Percentiles rank a stretch among this genome's conserved stretches.
Conservation (phyloP, 1,284 basidiomycete species). For the Microstroma glucosiphilum region DNA sequence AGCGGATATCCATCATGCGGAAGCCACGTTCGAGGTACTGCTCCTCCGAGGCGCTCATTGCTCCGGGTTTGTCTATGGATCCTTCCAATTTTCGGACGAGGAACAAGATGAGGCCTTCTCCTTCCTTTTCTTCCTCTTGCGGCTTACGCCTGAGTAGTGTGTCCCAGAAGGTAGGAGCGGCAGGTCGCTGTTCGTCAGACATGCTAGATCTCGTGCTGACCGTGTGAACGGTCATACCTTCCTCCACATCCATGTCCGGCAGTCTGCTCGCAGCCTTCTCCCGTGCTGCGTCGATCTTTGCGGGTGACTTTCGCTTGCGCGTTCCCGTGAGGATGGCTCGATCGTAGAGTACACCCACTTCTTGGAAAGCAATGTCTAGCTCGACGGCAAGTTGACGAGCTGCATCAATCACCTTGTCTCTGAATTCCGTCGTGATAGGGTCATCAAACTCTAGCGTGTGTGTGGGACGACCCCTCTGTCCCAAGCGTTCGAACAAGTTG, state of each 20-base stretch:
- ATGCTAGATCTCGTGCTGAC: not conserved
- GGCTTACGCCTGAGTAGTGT: too few species aligned
- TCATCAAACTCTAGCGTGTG: slow-evolving; percentile 22
- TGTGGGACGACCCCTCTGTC: slow-evolving; percentile 22
- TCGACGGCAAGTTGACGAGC: slow-evolving; percentile 53
- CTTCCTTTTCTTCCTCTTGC: slow-evolving; percentile 35
- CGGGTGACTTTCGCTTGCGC: slow-evolving; percentile 10
- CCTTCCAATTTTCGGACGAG: slow-evolving; percentile 54
- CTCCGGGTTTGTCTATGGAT: not conserved
- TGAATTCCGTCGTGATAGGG: slow-evolving; percentile 51
- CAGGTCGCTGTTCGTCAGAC: not conserved
- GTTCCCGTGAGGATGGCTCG: slow-evolving; percentile 55
- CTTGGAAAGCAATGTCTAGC: slow-evolving; percentile 54
- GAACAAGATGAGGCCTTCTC: slow-evolving; percentile 56
- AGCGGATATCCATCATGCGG: slow-evolving; percentile 55
- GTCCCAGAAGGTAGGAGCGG: not conserved
- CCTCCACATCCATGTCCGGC: slow-evolving; percentile 20
- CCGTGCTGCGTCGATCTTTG: slow-evolving; percentile 3
- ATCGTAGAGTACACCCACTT: slow-evolving; percentile 62
- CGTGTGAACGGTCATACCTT: slow-evolving; percentile 25
- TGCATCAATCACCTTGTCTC: slow-evolving; percentile 54
- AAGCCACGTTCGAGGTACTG: slow-evolving; percentile 55
- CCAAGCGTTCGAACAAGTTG: not conserved
- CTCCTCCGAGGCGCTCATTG: slow-evolving; percentile 39
- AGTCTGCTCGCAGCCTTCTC: not conserved